Evolutionary conservation across 805 yeast genomes (phyloP), one percentile per base, ranked within the genome.

Genomic region (Tetrapisispora fleetii): DNA sequence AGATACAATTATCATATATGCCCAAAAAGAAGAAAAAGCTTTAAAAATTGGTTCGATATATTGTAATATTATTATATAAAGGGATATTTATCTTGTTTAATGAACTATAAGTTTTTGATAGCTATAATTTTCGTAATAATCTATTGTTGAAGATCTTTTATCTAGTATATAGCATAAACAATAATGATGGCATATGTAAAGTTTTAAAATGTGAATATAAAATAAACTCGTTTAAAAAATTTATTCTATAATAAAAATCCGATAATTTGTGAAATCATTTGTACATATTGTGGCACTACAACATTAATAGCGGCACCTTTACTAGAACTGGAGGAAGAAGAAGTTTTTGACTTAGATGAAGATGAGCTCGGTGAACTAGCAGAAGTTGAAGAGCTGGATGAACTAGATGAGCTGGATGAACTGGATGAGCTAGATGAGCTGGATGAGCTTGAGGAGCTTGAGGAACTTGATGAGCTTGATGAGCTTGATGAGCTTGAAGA

Each of bases 311-410:
- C 64, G 14, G 57, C 50, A 32, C 57, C 62, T 21, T 50, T 55
- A 17, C 60, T 54, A 5, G 62, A 47, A 2, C 57, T 46, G 14
- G 59, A 45, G n/a, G 65, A 48, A 14, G 63, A 22, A 30, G 56
- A 47, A 13, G 65, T 45, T 6, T 67, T 48, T 4, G 67, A 46
- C 16, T 54, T 46, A 10, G 58, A 36, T 10, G 54, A 42, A 24
- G 28, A 24, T 24, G 28, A 24, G 4, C 28, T 24, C 4, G 28
- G 8, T 24, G 28, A 24, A 24, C 28, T 24, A 8, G 28, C 28
- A 24, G n/a, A n/a, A n/a, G n/a, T n/a, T 28, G 32, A 28, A 8
- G 32, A 28, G 32, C 32, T 28, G 5, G 56, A 46, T 4, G 55
- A 39, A 19, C 47, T 35, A 8, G 55, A 48, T 5, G 59, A 35